These are phyloP conservation scores for Aphanocladium album DNA, from an alignment of 2,329 filamentous ascomycete species.

Conservation along the genomic window DNA sequence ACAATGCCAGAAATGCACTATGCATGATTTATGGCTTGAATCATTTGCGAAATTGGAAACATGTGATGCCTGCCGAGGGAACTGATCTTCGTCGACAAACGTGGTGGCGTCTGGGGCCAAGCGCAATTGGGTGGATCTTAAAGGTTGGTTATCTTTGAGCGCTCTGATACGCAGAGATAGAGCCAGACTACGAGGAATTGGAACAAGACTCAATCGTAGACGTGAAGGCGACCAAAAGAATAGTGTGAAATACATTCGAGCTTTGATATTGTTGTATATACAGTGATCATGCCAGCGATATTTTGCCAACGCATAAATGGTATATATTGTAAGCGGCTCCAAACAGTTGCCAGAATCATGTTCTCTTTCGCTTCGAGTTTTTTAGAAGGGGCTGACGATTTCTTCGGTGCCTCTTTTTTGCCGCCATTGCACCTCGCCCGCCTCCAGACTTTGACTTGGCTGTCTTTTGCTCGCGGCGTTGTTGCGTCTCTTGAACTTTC, in stretches of 20 bases:
- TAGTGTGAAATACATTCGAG: too few species aligned
- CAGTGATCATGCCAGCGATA: not conserved
- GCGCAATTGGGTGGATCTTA: not conserved
- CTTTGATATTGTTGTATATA: not conserved
- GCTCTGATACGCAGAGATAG: constrained; percentile 8
- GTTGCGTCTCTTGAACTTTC: not conserved
- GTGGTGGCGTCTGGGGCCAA: not conserved
- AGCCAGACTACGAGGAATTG: too few species aligned
- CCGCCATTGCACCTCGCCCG: not conserved
- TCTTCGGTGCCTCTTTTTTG: too few species aligned
- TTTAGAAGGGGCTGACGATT: not conserved
- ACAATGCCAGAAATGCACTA: not conserved
- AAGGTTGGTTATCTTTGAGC: constrained; percentile 9
- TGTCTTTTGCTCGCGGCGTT: not conserved
- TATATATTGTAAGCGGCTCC: not conserved
- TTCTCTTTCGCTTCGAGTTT: too few species aligned
- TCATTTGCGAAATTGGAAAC: not conserved
- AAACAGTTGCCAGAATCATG: not conserved
- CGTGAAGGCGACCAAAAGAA: not conserved
- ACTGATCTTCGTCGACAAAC: not conserved
- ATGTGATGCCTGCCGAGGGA: constrained; percentile 3
- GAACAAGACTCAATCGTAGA: not conserved
- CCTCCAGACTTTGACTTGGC: not conserved
- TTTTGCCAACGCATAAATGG: not conserved
- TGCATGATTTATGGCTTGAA: not conserved